These are phyloP conservation scores for Xylaria digitata DNA, from an alignment of 2,329 filamentous ascomycete species.

Conservation along the genomic window DNA sequence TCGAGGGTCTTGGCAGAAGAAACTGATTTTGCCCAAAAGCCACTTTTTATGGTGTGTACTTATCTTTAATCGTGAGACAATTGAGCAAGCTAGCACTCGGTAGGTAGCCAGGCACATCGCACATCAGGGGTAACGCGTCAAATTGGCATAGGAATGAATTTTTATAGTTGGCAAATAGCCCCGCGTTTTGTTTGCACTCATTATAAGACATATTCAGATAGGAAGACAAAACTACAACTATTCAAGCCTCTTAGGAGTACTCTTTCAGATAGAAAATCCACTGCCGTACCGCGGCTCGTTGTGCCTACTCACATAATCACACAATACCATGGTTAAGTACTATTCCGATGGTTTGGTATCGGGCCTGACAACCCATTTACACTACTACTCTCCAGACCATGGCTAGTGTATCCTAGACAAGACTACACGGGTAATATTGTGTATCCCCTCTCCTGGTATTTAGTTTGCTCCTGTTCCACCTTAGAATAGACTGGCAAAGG, in stretches of 20 bases:
- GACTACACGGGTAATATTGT: not conserved
- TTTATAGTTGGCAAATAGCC: slow-evolving; percentile 40
- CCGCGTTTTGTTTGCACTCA: slow-evolving; percentile 40
- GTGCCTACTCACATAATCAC: not conserved
- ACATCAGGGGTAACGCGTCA: slow-evolving; percentile 34
- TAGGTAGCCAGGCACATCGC: slow-evolving; percentile 35
- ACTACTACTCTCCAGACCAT: not conserved
- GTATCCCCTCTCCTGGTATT: slow-evolving; percentile 9
- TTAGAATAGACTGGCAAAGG: slow-evolving; percentile 2
- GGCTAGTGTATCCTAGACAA: slow-evolving; percentile 2
- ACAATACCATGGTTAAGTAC: not conserved
- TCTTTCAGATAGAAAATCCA: slow-evolving; percentile 38
- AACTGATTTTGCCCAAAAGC: slow-evolving; percentile 39
- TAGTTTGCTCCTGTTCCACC: slow-evolving; percentile 18
- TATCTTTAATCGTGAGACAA: slow-evolving; percentile 42
- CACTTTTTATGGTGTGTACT: slow-evolving; percentile 37
- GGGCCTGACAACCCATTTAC: slow-evolving; percentile 4
- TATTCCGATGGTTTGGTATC: slow-evolving; percentile 9
- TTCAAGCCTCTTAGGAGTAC: slow-evolving; percentile 6
- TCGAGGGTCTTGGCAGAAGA: slow-evolving; percentile 37
- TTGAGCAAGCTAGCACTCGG: slow-evolving; percentile 36
- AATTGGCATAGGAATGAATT: slow-evolving; percentile 43
- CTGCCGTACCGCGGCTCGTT: slow-evolving; percentile 24
- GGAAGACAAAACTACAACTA: slow-evolving; percentile 22
- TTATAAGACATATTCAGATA: slow-evolving; percentile 37